phyloP scores from a whole-genome alignment of 2,329 filamentous ascomycete genomes.

The Cladophialophora carrionii region DNA sequence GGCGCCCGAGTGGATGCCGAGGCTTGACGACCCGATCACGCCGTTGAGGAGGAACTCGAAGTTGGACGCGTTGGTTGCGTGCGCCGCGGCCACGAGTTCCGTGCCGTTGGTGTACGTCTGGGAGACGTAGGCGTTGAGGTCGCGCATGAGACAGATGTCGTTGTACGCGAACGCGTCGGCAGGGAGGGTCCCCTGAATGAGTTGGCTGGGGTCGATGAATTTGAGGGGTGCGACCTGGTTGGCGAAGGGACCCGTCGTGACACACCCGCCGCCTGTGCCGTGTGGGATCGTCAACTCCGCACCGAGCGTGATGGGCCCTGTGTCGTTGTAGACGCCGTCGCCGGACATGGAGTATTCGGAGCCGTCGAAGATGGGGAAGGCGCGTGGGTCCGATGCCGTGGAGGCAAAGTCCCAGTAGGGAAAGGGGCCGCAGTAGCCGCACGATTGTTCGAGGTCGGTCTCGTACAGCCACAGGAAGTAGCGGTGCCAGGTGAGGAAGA shows the following conservation, averaged over 20 bases:
- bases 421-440: constrained; percentile 51
- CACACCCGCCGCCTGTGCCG: constrained; percentile 39
- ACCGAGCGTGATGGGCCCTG: constrained; percentile 32
- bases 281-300: constrained; percentile 35
- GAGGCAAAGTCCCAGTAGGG: constrained; percentile 50
- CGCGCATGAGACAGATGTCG: constrained; percentile 36
- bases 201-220: constrained; percentile 35
- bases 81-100: constrained; percentile 32
- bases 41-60: constrained; percentile 38
- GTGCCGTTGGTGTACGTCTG: constrained; percentile 35
- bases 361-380: constrained; percentile 44
- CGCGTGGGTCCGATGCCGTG: constrained; percentile 40
- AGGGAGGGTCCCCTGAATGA: constrained; percentile 32
- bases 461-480: constrained; percentile 52
- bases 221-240: constrained; percentile 34
- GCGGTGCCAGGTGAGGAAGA: constrained; percentile 53
- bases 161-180: constrained; percentile 36
- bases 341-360: constrained; percentile 45
- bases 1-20: constrained; percentile 38
- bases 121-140: constrained; percentile 38
- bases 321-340: constrained; percentile 38
- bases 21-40: constrained; percentile 33
- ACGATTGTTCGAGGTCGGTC: constrained; percentile 50
- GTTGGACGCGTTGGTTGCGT: constrained; percentile 33
- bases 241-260: constrained; percentile 39